phyloP scores from a whole-genome alignment of 2,329 filamentous ascomycete species.

The Diplocarpon mali region DNA sequence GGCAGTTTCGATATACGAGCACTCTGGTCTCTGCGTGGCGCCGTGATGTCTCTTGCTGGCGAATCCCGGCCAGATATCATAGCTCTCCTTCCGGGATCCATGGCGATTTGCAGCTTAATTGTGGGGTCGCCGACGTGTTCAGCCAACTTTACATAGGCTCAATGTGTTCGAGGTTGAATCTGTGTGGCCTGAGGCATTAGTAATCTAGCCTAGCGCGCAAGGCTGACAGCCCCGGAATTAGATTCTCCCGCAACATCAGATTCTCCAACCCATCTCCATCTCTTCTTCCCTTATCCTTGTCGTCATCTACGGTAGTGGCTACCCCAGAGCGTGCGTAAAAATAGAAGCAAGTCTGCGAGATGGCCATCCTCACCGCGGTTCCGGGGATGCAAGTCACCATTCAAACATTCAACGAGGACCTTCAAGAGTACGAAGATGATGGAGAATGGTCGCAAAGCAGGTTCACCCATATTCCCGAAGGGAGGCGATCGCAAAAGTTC shows the following conservation, averaged over 20 bases:
- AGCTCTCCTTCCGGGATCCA: slow-evolving; percentile 25
- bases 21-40: slow-evolving; percentile 43
- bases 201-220: not conserved
- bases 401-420: slow-evolving; percentile 6
- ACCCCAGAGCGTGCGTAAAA: too few relatives aligned
- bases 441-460: slow-evolving; percentile 6
- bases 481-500: slow-evolving; percentile 8
- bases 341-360: not conserved
- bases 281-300: too few relatives aligned
- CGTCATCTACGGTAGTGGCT: too few relatives aligned
- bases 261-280: not conserved
- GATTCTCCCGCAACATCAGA: not conserved
- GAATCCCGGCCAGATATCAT: slow-evolving; percentile 28
- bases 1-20: slow-evolving; percentile 45
- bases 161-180: too few relatives aligned
- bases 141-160: not conserved
- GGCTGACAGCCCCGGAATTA: too few relatives aligned
- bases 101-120: slow-evolving; percentile 5
- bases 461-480: slow-evolving; percentile 1
- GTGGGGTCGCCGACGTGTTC: too few relatives aligned
- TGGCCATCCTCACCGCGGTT: slow-evolving; percentile 18
- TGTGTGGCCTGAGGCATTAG: not conserved
- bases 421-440: slow-evolving; percentile 17
- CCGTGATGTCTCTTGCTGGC: slow-evolving; percentile 38
- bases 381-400: slow-evolving; percentile 19